A percentile compares a stretch with the other conserved stretches of the same genome.
Conservation (phyloP, 1,284 basidiomycete species). For the Mycosarcoma maydis region DNA sequence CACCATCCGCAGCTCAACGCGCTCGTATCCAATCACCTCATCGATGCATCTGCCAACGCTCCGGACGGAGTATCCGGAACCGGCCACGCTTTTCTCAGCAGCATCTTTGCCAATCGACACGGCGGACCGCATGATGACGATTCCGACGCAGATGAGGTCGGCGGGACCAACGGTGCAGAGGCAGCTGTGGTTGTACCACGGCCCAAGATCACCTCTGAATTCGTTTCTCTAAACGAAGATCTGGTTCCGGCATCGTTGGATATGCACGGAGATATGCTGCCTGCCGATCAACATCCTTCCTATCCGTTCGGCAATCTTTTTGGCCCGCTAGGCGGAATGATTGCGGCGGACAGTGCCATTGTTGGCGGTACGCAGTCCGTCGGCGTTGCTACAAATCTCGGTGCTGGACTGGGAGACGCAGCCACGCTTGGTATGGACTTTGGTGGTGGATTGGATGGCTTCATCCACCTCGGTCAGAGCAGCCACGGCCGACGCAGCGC, state of each 20-base stretch:
- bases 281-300: conserved; percentile 58
- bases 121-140: conserved; percentile 25
- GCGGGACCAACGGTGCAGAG: conserved; percentile 1
- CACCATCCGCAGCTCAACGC: conserved; percentile 44
- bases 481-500: conserved; percentile 35
- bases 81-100: conserved; percentile 19
- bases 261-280: conserved; percentile 56
- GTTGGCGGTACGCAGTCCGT: conserved; percentile 20
- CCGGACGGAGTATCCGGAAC: conserved; percentile 18
- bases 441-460: conserved; percentile 32
- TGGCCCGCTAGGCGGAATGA: conserved; percentile 30
- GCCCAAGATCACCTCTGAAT: conserved; percentile 39
- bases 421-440: conserved; percentile 28
- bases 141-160: conserved; percentile 24
- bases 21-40: conserved; percentile 41
- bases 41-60: conserved; percentile 30
- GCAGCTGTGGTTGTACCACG: conserved; percentile 18
- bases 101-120: conserved; percentile 32
- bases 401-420: conserved; percentile 19
- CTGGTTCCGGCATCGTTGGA: conserved; percentile 54
- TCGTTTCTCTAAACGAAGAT: conserved; percentile 49
- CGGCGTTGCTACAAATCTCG: background rate
- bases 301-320: conserved; percentile 58
- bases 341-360: conserved; percentile 41
- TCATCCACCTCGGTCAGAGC: conserved; percentile 29